Evolutionary conservation across 164 flowering plant species (phyloP), one percentile per base, ranked within the genome.

Genomic region (Magnolia kwangsiensis): DNA sequence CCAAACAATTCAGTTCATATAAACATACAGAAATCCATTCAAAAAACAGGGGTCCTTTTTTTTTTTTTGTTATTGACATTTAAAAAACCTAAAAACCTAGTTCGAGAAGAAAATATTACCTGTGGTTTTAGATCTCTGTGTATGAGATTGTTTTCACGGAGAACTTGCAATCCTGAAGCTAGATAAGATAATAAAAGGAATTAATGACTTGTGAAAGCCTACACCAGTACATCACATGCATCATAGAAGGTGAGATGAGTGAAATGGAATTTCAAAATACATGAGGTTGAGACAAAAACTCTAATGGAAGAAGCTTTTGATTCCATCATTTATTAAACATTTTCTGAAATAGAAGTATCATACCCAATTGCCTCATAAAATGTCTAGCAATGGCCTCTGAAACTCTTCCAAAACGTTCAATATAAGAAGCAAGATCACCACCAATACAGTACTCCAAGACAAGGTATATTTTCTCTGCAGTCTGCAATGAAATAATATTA

Each of bases 121-220:
- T 87, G 91, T 20, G 91, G 89, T 77, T 87, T 89, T 61, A 89
- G 82, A 84, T 89, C 91, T 81, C 91, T 81, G 68, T 87, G 90
- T 71, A 89, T 87, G 31, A 86, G 86, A 77, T 86, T 82, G 64
- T 87, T 87, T 72, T 85, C 86, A 69, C 84, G 86, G 75, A 88
- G 91, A 51, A 84, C 88, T 79, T 86, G 85, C 80, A 88, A 81
- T 69, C 89, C 91, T 51, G 83, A 80, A 80, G 89, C 89, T 88
- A 84, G 78, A 77, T 8, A 76, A 74, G n/a, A 68, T 20, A 76
- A 24, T 72, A 27, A 8, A 37, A 77, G 71, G 37, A 74, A 78
- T 55, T 31, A 65, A 29, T 16, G 27, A 23, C 16, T 16, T 20
- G 13, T 7, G 23, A 2, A 51, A 77, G 24, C 63, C 13, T 16